phyloP scores from a whole-genome alignment of 495 filamentous ascomycete genomes.

The Penicillium ucsense region DNA sequence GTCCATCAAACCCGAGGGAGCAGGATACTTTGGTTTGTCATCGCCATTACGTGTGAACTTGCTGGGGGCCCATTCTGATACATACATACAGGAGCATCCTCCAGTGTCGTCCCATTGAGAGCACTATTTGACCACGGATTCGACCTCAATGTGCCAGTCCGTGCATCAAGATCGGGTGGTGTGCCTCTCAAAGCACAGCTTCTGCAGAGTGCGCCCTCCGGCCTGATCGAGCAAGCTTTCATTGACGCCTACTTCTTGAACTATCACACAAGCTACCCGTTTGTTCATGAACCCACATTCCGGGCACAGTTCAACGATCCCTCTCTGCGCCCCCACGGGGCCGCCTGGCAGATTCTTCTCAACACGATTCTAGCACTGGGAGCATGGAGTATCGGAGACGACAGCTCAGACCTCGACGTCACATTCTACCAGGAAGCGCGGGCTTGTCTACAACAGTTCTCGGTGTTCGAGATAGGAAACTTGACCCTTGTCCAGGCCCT shows the following conservation, averaged over 20 bases:
- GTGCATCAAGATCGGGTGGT: conserved; percentile 22
- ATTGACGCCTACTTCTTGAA: conserved; percentile 44
- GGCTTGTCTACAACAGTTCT: conserved; percentile 34
- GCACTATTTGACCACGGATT: conserved; percentile 38
- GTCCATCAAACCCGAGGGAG: conserved; percentile 39
- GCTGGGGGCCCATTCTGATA: conserved; percentile 3
- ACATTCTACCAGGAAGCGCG: conserved; percentile 40
- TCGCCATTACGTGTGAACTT: not conserved
- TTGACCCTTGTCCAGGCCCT: conserved; percentile 43
- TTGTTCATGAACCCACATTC: conserved; percentile 46
- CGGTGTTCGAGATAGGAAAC: conserved; percentile 42
- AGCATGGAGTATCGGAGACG: conserved; percentile 42
- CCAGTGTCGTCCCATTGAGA: conserved; percentile 37
- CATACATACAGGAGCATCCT: conserved; percentile 27
- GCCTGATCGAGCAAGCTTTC: conserved; percentile 35
- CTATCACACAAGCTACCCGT: conserved; percentile 46
- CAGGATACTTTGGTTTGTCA: conserved; percentile 39
- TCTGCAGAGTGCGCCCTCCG: conserved; percentile 33
- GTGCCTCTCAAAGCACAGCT: conserved; percentile 33
- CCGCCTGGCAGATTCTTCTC: conserved; percentile 43
- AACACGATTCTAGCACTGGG: conserved; percentile 43
- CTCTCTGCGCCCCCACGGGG: conserved; percentile 36
- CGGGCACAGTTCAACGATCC: conserved; percentile 45
- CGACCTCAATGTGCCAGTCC: conserved; percentile 33
- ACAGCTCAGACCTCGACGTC: conserved; percentile 38